Conservation (phyloP, 2,329 filamentous ascomycete genomes). For the Dothistroma pini region DNA sequence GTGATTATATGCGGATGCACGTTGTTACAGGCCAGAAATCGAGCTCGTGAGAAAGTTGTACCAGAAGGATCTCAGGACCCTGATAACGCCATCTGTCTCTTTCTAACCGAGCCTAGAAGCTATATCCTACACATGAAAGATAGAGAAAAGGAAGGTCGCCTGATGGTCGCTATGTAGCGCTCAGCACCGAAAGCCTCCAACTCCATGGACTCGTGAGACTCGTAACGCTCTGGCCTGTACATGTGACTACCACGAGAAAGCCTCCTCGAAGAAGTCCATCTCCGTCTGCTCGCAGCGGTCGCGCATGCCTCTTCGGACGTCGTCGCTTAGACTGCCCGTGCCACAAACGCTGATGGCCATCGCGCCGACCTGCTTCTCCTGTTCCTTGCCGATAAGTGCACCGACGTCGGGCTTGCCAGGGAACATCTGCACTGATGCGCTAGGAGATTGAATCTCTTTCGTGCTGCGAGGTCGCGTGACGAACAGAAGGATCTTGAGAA, state of each 20-base stretch:
- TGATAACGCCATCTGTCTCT: neutral
- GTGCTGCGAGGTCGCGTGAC: constrained; percentile 81
- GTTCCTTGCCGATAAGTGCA: constrained; percentile 75
- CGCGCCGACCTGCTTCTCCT: constrained; percentile 75
- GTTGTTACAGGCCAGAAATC: neutral
- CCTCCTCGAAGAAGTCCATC: constrained; percentile 76
- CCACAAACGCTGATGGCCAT: constrained; percentile 84
- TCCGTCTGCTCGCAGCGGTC: constrained; percentile 60
- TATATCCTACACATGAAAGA: constrained; percentile 1
- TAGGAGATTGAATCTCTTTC: constrained; percentile 74
- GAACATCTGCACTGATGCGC: constrained; percentile 83
- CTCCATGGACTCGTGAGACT: neutral
- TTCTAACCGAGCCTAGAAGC: neutral
- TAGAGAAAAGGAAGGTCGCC: neutral
- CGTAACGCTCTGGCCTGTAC: constrained; percentile 1
- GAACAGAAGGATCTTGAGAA: constrained; percentile 83
- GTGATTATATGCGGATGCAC: neutral
- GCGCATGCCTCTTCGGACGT: constrained; percentile 66
- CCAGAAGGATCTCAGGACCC: neutral
- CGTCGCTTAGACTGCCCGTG: constrained; percentile 68
- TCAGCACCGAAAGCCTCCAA: neutral
- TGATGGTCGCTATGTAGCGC: neutral
- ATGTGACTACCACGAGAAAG: constrained; percentile 59
- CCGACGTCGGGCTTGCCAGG: constrained; percentile 82
- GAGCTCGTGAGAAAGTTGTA: neutral